Evolutionary conservation across 768 basidiomycete genomes (phyloP), one percentile per base, ranked within the genome.

Genomic region (Mycena capillaripes): DNA sequence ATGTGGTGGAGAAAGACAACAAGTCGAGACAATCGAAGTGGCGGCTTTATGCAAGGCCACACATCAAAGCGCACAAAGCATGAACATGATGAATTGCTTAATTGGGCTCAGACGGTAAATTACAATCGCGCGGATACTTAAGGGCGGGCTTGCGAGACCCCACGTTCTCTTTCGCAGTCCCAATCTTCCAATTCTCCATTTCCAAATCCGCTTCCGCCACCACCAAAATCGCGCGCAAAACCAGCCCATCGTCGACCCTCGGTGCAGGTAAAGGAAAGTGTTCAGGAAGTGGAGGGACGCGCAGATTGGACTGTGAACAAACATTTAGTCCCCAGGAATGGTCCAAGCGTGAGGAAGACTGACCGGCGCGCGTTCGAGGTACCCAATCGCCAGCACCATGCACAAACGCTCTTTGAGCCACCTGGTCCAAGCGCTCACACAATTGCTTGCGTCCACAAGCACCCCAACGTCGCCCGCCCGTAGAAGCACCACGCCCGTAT

Each of bases 361-460:
- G 78, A 90, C 89, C 73, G 81, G 76, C 70, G 81, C 78, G 36
- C 76, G 78, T 76, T 93, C 92, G 60, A 93, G 79, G 77, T 90
- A 84, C 42, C 92, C 92, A 48, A 92, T 79, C 25, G 86, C 86
- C 82, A 89, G 87, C 42, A 92, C 81, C 42, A 83, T 84, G 72
- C 83, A 79, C 71, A 89, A 83, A 27, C 82, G 84, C 74, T 93
- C 90, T 48, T 84, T 81, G 29, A 87, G 82, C 92, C 92, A 93
- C 36, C 72, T 65, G 16, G 82, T 80, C 72, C 77, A 76, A 1
- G 80, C 74, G 76, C 86, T 85, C 42, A 92, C 70, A 68, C 89
- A 89, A 16, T 90, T 83, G 53, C 86, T 83, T 11, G 85, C 85
- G 76, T 93, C 91, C 10, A 93, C 88, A 12, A 91, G 81, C 57